These are phyloP conservation scores for Cordyceps cicadae DNA, from an alignment of 2,329 filamentous ascomycete species.

Conservation along the genomic window DNA sequence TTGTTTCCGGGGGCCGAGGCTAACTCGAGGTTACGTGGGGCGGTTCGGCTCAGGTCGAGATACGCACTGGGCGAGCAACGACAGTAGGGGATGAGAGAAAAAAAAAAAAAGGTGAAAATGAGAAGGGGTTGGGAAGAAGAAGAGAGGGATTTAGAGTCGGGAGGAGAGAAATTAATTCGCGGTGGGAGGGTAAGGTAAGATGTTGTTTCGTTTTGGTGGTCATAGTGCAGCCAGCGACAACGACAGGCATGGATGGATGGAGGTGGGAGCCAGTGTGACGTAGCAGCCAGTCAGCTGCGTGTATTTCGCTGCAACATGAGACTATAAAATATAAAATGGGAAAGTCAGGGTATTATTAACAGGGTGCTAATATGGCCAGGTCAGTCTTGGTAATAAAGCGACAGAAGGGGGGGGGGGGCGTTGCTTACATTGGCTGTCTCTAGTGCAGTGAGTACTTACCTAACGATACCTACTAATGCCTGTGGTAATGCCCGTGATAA, in stretches of 20 bases:
- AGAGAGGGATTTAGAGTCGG: not conserved
- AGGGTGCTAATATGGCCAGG: not conserved
- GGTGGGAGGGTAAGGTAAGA: conserved; percentile 11
- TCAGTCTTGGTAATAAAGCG: not conserved
- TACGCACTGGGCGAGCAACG: not conserved
- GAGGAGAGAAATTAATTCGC: conserved; percentile 1
- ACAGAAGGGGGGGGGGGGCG: too few relatives aligned
- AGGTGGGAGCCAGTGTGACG: not conserved
- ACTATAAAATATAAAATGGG: not conserved
- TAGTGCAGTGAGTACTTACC: not conserved
- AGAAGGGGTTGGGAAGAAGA: not conserved
- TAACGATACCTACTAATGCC: too few relatives aligned
- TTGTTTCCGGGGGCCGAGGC: not conserved
- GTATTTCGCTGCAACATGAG: not conserved
- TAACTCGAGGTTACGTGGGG: not conserved
- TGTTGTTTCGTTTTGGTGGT: not conserved
- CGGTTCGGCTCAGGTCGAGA: not conserved
- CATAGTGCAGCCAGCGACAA: conserved; percentile 2
- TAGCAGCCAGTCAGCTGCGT: not conserved
- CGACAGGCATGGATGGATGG: not conserved
- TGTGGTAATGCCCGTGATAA: too few relatives aligned
- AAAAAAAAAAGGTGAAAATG: not conserved
- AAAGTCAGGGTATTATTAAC: not conserved
- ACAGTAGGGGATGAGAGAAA: not conserved
- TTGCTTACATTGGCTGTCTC: not conserved